phyloP scores from a whole-genome alignment of 1,139 yeast species.

The Zhuliangozyma blackwelliae region DNA sequence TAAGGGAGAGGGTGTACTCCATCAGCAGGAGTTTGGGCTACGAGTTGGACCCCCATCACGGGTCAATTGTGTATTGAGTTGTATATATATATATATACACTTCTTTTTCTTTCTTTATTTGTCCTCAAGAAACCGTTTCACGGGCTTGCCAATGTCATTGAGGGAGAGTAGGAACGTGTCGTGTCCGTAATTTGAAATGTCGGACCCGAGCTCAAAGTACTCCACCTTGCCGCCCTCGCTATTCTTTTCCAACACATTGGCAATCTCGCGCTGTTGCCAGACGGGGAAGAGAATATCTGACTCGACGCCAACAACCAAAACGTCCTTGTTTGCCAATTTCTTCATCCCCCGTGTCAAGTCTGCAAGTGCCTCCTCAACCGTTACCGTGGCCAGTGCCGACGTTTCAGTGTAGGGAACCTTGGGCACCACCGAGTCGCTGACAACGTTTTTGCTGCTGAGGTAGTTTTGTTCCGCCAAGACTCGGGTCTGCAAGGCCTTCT shows the following conservation, averaged over 20 bases:
- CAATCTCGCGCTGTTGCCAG: slow-evolving; percentile 89
- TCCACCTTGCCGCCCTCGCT: slow-evolving; percentile 33
- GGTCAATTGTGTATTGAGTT: slow-evolving; percentile 35
- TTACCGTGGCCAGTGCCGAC: slow-evolving; percentile 25
- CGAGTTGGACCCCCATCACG: slow-evolving; percentile 59
- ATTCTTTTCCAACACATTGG: slow-evolving; percentile 47
- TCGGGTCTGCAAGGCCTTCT: slow-evolving; percentile 40
- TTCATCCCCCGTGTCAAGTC: slow-evolving; percentile 68
- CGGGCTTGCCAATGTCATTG: slow-evolving; percentile 76
- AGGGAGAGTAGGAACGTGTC: slow-evolving; percentile 82
- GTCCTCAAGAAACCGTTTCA: slow-evolving; percentile 49
- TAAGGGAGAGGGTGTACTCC: slow-evolving; percentile 48
- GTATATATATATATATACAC: neutral
- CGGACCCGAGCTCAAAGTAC: slow-evolving; percentile 72
- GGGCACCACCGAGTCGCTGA: slow-evolving; percentile 36
- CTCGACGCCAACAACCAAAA: slow-evolving; percentile 84
- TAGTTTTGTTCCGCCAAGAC: slow-evolving; percentile 28
- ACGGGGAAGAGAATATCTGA: slow-evolving; percentile 89
- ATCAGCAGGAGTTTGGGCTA: slow-evolving; percentile 54
- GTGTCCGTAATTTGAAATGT: slow-evolving; percentile 79
- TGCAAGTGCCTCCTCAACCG: slow-evolving; percentile 49
- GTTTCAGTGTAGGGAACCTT: slow-evolving; percentile 54
- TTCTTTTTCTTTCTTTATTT: slow-evolving; percentile 1
- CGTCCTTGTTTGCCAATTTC: slow-evolving; percentile 58
- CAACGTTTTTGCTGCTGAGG: slow-evolving; percentile 6